Evolutionary conservation across 176 grass and related monocot genomes (phyloP), one percentile per base, ranked within the genome.

Genomic region (Ensete glaucum): DNA sequence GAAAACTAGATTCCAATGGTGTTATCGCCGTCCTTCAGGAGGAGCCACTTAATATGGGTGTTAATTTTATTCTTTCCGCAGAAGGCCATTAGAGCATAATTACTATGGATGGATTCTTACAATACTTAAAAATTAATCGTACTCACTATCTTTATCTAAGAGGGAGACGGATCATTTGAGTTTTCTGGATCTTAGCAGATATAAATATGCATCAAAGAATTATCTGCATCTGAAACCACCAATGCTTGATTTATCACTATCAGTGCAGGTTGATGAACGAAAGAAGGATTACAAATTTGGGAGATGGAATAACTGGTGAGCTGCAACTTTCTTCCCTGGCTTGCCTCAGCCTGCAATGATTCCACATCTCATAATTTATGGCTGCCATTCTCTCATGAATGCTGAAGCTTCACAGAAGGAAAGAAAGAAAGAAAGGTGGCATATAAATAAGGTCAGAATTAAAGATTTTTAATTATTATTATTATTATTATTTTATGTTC

Each of bases 221-320:
- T 34, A 4, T 34, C 29, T 34, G 29, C 29, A 34, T 34, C 29
- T 34, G 29, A 34, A 34, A 34, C 29, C 29, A 34, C 29, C 29
- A 34, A 34, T 34, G 29, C 29, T 34, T 34, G 29, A 34, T 34
- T 34, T 34, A 34, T 34, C 29, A 34, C 29, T 34, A 60, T 27
- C 48, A 2, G 49, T 88, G 85, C 82, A 97, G 94, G 15, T 97
- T 72, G 88, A 97, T 85, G 85, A 97, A 50, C 74, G 43, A 77
- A 97, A 80, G 84, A 93, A 92, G 78, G 65, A 88, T 26, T 86
- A 95, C 85, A 95, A 86, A 67, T 95, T 91, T 64, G 88, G 91
- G 7, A 24, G 48, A 64, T 15, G 15, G 48, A 63, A 77, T 14
- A 15, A 65, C 48, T 52, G 43, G 60, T 25, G 51, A 9, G 20